A percentile compares a stretch with the other conserved stretches of the same genome.
These are phyloP conservation scores for Apophysomyces sp. DNA, from an alignment of 371 early-diverging fungal genomes.

Conservation along the genomic window DNA sequence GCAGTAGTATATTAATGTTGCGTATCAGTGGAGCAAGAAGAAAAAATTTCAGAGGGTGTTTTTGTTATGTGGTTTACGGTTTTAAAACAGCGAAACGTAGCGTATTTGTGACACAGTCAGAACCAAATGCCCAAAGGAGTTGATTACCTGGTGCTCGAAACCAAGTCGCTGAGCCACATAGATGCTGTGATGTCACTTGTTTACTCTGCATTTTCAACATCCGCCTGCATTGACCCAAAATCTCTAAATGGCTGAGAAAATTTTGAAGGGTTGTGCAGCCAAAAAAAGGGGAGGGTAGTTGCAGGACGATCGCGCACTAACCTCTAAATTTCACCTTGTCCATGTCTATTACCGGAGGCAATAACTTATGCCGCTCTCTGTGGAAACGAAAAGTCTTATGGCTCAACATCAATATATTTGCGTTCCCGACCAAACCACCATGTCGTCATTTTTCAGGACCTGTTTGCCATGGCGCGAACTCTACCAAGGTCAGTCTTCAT, in stretches of 20 bases:
- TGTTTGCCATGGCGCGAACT: not conserved
- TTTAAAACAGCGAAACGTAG: too few species aligned
- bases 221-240: not conserved
- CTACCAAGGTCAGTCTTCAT: not conserved
- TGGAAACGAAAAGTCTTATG: not conserved
- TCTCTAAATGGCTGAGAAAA: not conserved
- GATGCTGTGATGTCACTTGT: not conserved
- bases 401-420: not conserved
- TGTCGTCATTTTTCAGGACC: not conserved
- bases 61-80: too few species aligned
- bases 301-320: conserved; percentile 1
- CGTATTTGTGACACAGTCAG: too few species aligned
- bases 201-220: not conserved
- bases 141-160: too few species aligned
- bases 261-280: not conserved
- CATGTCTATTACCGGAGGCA: conserved; percentile 3
- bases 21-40: too few species aligned
- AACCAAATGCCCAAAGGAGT: too few species aligned
- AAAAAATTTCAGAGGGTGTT: too few species aligned
- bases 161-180: not conserved
- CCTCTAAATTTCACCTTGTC: not conserved
- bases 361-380: not conserved
- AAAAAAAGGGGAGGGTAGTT: not conserved
- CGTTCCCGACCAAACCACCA: not conserved
- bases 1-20: too few species aligned